Conservation (phyloP, 2,329 filamentous ascomycete species). For the Calonectria montana region DNA sequence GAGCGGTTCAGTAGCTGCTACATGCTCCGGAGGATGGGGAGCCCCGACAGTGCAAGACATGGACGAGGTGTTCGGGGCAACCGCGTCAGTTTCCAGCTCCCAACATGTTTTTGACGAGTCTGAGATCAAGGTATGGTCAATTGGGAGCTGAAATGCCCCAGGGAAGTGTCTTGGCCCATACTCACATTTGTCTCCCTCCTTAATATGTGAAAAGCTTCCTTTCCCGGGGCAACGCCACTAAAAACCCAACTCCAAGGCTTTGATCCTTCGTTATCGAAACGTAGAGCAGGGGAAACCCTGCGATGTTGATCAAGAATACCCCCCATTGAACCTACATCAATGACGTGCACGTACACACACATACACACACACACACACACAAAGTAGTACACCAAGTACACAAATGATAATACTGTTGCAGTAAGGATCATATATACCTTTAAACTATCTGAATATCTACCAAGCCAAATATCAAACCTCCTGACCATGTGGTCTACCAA, state of each 20-base stretch:
- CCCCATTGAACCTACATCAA: too few relatives aligned
- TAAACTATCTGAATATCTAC: constrained; percentile 32
- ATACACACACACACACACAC: neutral
- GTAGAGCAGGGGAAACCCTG: neutral
- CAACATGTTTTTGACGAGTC: constrained; percentile 38
- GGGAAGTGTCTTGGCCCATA: neutral
- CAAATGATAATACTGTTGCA: neutral
- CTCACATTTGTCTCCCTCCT: neutral
- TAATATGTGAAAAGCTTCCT: neutral
- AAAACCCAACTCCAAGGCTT: neutral
- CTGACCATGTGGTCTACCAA: constrained; percentile 31
- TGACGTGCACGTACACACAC: neutral
- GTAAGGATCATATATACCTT: constrained; percentile 10
- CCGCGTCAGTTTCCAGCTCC: constrained; percentile 7
- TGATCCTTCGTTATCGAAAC: neutral
- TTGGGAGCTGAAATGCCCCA: constrained; percentile 29
- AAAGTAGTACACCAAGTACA: neutral
- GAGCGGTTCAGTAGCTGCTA: constrained; percentile 67
- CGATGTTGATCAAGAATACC: neutral
- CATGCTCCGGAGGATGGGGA: constrained; percentile 67
- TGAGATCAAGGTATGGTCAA: constrained; percentile 40
- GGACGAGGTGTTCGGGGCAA: constrained; percentile 21
- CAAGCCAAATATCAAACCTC: constrained; percentile 7
- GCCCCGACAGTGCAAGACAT: constrained; percentile 33
- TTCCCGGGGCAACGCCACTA: neutral